These are phyloP conservation scores for Juncus inflexus DNA, from an alignment of 176 grass and related monocot species.

Conservation along the genomic window DNA sequence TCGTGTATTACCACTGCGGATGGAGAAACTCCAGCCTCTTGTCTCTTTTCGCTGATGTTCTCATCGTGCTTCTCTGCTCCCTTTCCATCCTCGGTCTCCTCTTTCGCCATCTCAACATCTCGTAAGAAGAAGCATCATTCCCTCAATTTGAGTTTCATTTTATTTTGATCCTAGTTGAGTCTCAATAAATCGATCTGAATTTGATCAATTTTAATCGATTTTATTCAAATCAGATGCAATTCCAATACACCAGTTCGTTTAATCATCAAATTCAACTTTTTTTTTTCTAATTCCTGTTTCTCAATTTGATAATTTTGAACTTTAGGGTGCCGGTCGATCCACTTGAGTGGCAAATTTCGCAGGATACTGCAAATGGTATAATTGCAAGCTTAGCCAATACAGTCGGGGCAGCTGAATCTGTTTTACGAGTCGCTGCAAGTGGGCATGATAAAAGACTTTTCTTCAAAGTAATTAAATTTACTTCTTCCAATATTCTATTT, in stretches of 20 bases:
- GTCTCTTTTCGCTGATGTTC: slow-evolving; percentile 81
- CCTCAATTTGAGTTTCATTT: background rate
- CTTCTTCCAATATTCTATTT: background rate
- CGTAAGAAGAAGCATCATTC: slow-evolving; percentile 29
- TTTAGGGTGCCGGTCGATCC: slow-evolving; percentile 95
- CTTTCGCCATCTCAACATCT: slow-evolving; percentile 92
- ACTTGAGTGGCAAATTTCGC: slow-evolving; percentile 91
- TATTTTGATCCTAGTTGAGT: background rate
- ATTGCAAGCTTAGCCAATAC: slow-evolving; percentile 94
- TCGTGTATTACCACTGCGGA: slow-evolving; percentile 91
- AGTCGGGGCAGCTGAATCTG: slow-evolving; percentile 82
- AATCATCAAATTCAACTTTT: background rate
- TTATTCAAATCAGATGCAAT: background rate
- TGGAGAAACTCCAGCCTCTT: slow-evolving; percentile 62
- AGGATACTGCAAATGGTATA: slow-evolving; percentile 86
- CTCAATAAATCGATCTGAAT: background rate
- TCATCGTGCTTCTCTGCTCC: slow-evolving; percentile 92
- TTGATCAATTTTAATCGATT: background rate
- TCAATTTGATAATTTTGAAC: background rate
- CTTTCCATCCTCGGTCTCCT: slow-evolving; percentile 88
- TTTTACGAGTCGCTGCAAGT: slow-evolving; percentile 83
- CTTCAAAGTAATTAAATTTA: slow-evolving; percentile 56
- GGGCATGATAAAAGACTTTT: slow-evolving; percentile 90
- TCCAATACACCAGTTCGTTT: background rate
- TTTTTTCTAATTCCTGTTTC: slow-evolving; percentile 9